Evolutionary conservation across 768 basidiomycete genomes (phyloP), one percentile per base, ranked within the genome.

Genomic region (Termitomyces sp.): DNA sequence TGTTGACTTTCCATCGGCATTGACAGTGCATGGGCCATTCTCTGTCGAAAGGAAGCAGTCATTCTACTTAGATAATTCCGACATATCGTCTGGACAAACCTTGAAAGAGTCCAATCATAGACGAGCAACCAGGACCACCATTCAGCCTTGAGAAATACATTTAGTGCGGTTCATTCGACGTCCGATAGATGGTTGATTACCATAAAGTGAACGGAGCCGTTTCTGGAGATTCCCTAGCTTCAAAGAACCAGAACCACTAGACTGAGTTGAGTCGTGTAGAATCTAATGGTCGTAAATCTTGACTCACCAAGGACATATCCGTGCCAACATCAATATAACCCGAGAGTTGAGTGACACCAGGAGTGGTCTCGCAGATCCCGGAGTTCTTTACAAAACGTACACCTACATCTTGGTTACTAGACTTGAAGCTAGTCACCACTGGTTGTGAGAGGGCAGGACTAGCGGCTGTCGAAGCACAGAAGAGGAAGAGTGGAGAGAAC

Each of bases 161-260:
- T 30, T 18, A 7, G 0, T 18, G 3, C 8, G 2, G 18, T 16
- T 4, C 2, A 47, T 10, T 30, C 46, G 30, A 18, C 3, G 18
- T 30, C 28, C 28, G 5, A 47, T 30, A 10, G 36, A 47, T 43
- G 11, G 3, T 38, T 28, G 13, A 47, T n/a, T 60, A 82, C 85
- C 86, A 88, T 28, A 87, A 71, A 3, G 85, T 85, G 63, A 88
- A 82, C 0, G 86, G 86, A 0, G 85, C 84, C 3, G 76, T 84
- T 54, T 83, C 80, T 0, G 85, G 83, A 3, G 75, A 71, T 32
- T 79, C 69, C 20, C 86, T 78, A 4, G 86, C 77, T 61, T 83
- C 87, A 56, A 87, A 88, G 68, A 87, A 88, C 84, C 85, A 88
- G 64, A 87, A 88, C 83, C 83, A 87, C 85, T 85, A 8, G 20